Conservation (phyloP, 2,329 filamentous ascomycete genomes). For the Claviceps fusiformis region DNA sequence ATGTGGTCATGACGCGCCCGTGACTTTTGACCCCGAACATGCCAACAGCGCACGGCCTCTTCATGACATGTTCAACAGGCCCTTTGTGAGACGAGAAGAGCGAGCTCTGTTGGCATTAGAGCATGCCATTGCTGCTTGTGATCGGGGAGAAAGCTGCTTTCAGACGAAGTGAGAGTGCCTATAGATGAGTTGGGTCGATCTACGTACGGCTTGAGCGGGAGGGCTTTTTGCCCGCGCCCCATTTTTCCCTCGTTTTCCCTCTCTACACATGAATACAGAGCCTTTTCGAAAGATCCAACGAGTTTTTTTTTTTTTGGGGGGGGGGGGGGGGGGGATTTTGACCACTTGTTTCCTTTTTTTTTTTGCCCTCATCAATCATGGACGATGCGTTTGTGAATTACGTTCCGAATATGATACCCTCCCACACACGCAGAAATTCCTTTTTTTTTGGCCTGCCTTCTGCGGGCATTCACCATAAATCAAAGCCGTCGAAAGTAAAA, state of each 20-base stretch:
- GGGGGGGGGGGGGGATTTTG: too few species aligned
- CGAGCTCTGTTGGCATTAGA: conserved; percentile 35
- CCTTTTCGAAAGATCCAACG: too few species aligned
- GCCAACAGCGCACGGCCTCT: conserved; percentile 54
- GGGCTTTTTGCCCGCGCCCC: too few species aligned
- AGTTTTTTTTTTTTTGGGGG: too few species aligned
- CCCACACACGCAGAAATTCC: not conserved
- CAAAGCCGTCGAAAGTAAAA: not conserved
- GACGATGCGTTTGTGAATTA: too few species aligned
- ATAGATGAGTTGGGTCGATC: not conserved
- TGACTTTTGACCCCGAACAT: conserved; percentile 63
- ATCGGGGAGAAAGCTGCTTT: conserved; percentile 6
- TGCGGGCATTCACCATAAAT: not conserved
- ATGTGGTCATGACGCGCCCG: conserved; percentile 44
- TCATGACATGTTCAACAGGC: conserved; percentile 43
- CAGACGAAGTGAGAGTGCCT: not conserved
- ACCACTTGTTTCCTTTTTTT: too few species aligned
- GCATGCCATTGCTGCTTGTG: conserved; percentile 12
- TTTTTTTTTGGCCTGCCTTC: not conserved
- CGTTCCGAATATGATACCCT: too few species aligned
- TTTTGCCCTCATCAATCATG: too few species aligned
- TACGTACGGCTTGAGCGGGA: not conserved
- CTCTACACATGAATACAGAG: not conserved
- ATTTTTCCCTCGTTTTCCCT: not conserved
- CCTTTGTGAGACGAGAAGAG: conserved; percentile 41